Conservation (phyloP, 768 basidiomycete genomes). For the Termitomyces sp. region DNA sequence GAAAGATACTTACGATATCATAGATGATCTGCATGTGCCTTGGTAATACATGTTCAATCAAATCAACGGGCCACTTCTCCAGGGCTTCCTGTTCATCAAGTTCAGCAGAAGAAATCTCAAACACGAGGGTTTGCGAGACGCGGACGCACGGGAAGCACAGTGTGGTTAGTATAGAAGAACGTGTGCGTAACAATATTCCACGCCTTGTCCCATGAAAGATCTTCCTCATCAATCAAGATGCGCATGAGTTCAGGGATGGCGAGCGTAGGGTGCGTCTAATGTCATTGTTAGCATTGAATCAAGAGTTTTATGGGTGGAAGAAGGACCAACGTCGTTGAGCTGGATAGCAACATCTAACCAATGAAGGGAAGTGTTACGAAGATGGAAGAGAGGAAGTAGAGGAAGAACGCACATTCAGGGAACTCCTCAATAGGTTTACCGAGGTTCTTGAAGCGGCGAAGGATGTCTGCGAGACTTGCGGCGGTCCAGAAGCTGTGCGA, state of each 20-base stretch:
- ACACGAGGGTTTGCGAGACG: not conserved
- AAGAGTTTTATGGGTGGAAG: not conserved
- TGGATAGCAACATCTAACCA: conserved; percentile 79
- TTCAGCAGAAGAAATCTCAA: not conserved
- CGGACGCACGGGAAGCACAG: conserved; percentile 73
- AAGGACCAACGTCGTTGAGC: conserved; percentile 68
- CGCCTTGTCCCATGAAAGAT: conserved; percentile 73
- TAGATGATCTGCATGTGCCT: conserved; percentile 74
- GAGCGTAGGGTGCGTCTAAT: conserved; percentile 88
- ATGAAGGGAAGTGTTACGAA: conserved; percentile 1
- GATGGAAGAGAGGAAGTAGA: not conserved
- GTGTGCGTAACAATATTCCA: conserved; percentile 89
- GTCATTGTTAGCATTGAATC: not conserved
- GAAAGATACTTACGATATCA: conserved; percentile 58
- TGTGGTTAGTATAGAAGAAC: conserved; percentile 96
- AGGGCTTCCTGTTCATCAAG: conserved; percentile 55
- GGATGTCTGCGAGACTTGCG: conserved; percentile 82
- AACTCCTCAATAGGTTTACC: conserved; percentile 76
- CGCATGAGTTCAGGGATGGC: conserved; percentile 96
- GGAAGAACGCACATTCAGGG: conserved; percentile 61
- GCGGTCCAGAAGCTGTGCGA: conserved; percentile 76
- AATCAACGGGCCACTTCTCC: conserved; percentile 89
- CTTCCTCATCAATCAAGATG: conserved; percentile 88
- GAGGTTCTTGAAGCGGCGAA: conserved; percentile 89
- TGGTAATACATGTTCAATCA: conserved; percentile 82